phyloP scores from a whole-genome alignment of 495 filamentous ascomycete species.

The Penicillium canariense region DNA sequence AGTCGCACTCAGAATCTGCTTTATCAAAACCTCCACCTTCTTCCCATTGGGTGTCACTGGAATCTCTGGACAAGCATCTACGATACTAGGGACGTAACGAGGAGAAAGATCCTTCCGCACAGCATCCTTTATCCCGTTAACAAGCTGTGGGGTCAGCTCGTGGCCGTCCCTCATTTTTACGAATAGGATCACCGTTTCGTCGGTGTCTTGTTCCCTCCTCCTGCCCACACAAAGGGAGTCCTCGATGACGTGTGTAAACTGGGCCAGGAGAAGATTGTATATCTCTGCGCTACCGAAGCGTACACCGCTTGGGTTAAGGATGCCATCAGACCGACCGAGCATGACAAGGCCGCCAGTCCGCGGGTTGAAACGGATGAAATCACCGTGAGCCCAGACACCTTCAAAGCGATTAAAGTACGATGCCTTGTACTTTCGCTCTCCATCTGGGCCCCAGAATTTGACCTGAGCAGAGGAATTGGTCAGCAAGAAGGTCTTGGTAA shows the following conservation, averaged over 20 bases:
- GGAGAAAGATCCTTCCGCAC: conserved; percentile 62
- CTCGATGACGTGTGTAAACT: conserved; percentile 57
- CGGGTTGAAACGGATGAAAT: conserved; percentile 70
- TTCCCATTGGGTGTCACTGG: conserved; percentile 78
- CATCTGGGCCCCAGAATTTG: conserved; percentile 65
- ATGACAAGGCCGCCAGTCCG: conserved; percentile 61
- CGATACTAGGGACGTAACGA: conserved; percentile 70
- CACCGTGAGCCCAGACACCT: conserved; percentile 80
- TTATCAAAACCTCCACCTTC: conserved; percentile 79
- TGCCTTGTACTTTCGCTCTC: conserved; percentile 57
- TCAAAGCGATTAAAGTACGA: conserved; percentile 62
- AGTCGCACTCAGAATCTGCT: too few species aligned
- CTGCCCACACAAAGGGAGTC: conserved; percentile 77
- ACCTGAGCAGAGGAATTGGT: conserved; percentile 68
- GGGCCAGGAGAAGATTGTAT: conserved; percentile 66
- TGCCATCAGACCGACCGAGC: conserved; percentile 73
- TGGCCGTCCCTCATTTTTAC: conserved; percentile 62
- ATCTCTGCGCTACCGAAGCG: conserved; percentile 78
- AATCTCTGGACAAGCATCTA: conserved; percentile 72
- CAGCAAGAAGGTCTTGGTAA: too few species aligned
- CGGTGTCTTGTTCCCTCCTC: conserved; percentile 60
- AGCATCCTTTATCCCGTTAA: conserved; percentile 54
- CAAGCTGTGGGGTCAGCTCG: conserved; percentile 50
- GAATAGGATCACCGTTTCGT: conserved; percentile 75
- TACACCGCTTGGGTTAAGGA: conserved; percentile 75